A percentile compares a stretch with the other conserved stretches of the same genome.
Evolutionary conservation across 2,329 filamentous ascomycete species (phyloP).

Genomic region (Aspergillus pseudoterreus): DNA sequence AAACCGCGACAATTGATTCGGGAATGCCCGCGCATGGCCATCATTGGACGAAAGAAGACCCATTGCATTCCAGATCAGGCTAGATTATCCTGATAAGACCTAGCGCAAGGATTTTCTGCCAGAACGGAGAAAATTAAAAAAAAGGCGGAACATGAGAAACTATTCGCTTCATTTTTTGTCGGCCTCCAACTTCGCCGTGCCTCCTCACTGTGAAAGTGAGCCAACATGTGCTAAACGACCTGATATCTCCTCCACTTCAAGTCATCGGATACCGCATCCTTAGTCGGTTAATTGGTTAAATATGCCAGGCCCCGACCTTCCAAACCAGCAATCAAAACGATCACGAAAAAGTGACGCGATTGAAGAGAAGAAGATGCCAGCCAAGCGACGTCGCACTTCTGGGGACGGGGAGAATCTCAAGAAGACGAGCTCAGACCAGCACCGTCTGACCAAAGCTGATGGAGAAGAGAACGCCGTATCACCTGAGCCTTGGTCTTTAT

Average conservation of each 20-base stretch:
- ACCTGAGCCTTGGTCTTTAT: slow-evolving; percentile 43
- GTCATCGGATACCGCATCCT: too few species aligned
- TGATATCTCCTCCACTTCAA: too few species aligned
- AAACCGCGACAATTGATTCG: too few species aligned
- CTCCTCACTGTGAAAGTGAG: too few species aligned
- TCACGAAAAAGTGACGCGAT: slow-evolving; percentile 26
- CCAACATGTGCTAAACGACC: too few species aligned
- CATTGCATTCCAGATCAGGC: background rate
- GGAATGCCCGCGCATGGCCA: too few species aligned
- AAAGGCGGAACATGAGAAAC: background rate
- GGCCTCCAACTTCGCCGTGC: too few species aligned
- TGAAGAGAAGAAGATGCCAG: slow-evolving; percentile 17
- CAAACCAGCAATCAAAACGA: slow-evolving; percentile 26
- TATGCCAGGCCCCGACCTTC: slow-evolving; percentile 16
- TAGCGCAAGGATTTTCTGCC: background rate
- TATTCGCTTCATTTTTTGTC: background rate
- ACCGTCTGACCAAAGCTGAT: too few species aligned
- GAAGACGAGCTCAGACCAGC: too few species aligned
- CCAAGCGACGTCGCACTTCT: slow-evolving; percentile 31
- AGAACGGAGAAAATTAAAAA: background rate
- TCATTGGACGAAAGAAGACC: background rate
- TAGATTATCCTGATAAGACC: background rate
- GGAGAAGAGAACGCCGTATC: background rate
- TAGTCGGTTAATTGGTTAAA: background rate
- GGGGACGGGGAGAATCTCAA: slow-evolving; percentile 3